Evolutionary conservation across 768 basidiomycete species (phyloP).

Genomic region (Phanerodontia chrysosporium): DNA sequence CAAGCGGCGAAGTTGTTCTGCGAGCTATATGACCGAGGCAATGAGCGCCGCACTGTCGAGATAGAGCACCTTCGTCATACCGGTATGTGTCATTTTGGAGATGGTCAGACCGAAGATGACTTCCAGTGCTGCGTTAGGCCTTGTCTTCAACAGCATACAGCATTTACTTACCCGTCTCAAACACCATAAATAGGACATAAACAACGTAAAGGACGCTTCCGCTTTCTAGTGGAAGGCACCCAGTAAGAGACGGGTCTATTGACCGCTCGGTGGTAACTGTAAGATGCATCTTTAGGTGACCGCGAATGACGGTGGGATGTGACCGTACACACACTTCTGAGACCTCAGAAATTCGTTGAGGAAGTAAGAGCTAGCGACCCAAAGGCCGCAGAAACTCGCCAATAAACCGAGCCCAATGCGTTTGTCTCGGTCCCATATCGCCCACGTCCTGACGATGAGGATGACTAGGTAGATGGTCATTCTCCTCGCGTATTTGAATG

Average conservation of each 20-base stretch:
- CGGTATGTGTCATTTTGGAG: too few relatives aligned
- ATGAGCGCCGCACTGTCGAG: too few relatives aligned
- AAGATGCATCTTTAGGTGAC: background rate
- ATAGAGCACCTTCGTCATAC: too few relatives aligned
- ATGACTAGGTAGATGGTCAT: background rate
- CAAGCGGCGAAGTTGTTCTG: background rate
- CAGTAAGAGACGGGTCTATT: background rate
- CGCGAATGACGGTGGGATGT: too few relatives aligned
- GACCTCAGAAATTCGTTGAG: slow-evolving; percentile 3
- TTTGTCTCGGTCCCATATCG: background rate
- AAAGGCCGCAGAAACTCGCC: background rate
- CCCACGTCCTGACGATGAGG: slow-evolving; percentile 8
- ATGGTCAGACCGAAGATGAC: too few relatives aligned
- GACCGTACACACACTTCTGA: background rate
- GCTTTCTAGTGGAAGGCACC: background rate
- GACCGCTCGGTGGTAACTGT: too few relatives aligned
- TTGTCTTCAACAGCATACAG: background rate
- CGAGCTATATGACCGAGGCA: background rate
- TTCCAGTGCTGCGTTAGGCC: too few relatives aligned
- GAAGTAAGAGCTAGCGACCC: slow-evolving; percentile 3
- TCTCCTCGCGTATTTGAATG: too few relatives aligned
- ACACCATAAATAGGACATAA: slow-evolving; percentile 2
- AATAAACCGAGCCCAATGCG: background rate
- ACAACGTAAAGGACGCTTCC: slow-evolving; percentile 1
- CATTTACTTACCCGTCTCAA: background rate